Base-by-base conservation (phyloP, 805 yeast genomes). In the Trichomonascus vanleenenianus region DNA sequence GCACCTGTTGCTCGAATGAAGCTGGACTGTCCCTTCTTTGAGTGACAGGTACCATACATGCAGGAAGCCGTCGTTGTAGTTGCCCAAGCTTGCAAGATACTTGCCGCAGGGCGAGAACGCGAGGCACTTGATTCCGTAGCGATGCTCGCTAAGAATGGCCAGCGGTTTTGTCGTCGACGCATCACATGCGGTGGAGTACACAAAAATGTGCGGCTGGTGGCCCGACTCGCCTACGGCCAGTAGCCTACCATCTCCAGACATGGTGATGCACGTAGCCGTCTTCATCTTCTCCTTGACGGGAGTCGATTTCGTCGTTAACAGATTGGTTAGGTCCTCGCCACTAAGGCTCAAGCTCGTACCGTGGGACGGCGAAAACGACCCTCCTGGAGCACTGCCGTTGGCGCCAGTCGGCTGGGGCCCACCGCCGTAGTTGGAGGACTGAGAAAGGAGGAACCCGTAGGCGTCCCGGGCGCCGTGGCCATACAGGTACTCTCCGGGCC, bases 151-250 rank as follows among this genome's bases (percentile, higher is more conserved):
- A 1, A 80, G 71, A 12, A 73, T 65, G 7, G 75, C 74, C 5
- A 79, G 59, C 1, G 86, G 85, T n/a, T 56, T 60, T 3, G 63
- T 55, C 10, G 66, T 55, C 40, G 77, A 68, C 49, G 71, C 71
- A 12, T 72, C 66, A 0, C 81, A 79, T 6, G 54, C 57, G 12
- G 79, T 61, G 2, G 85, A 78, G 55, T 72, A 82, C 11, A 82
- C 53, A 16, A 81, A 61, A 1, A 83, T 70, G 15, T 88, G 65
- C 1, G 91, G 91, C 51, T 73, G 77, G 50, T 79, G 79, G 0
- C 89, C 89, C 0, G 72, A 60, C 56, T 83, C 91, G 2, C 91
- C 91, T 12, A 81, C 76, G 0, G 87, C 87, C 20, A 83, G 58
- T 3, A 76, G 52, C 39, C 61, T 67, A 33, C 66, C 70, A 56